Base-by-base conservation (phyloP, 1,284 basidiomycete genomes). In the Psilocybe mexicana region DNA sequence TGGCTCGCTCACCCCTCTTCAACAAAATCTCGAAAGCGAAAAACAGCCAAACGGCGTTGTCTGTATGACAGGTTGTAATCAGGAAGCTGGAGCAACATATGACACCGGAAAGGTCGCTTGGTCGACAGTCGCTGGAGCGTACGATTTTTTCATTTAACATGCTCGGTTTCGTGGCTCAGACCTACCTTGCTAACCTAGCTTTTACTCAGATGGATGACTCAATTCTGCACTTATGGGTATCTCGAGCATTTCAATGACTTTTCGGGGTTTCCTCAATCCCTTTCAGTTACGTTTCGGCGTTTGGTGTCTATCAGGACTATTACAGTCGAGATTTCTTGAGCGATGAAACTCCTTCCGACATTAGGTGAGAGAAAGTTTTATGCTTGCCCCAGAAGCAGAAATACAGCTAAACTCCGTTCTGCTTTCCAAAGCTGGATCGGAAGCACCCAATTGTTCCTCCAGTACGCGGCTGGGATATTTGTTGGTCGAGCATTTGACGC, bases 301-400 rank as follows among this genome's bases (percentile, higher is more conserved):
- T 76, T 56, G 75, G 75, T 7, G 71, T 76, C 10, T 77, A 76
- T 57, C 72, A 77, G 72, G 80, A 82, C 61, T 79, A 75, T 52
- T 83, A 83, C 61, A 79, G 77, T 2, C 74, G 78, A 36, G 68
- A 74, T 10, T 79, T 78, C 59, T 67, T 82, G 51, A 68, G 65
- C 36, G 72, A 74, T 50, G 71, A 70, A 36, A 74, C 74, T 3
- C 76, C 80, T 12, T 81, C 80, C 8, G 75, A 79, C 50, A 79
- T 80, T 52, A 80, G 77, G 79, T 79, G 49, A 48, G 63, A 30
- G 43, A 2, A 28, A 35, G 14, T 24, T 6, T 25, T 52, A 38
- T 18, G 33, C 40, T 33, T 45, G 51, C 12, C 50, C 26, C 7
- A 43, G 26, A 48, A 6, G 6, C 38, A 14, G 24, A 11, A 23